Evolutionary conservation across 208 protist species (phyloP).

Genomic region (Leishmania braziliensis): DNA sequence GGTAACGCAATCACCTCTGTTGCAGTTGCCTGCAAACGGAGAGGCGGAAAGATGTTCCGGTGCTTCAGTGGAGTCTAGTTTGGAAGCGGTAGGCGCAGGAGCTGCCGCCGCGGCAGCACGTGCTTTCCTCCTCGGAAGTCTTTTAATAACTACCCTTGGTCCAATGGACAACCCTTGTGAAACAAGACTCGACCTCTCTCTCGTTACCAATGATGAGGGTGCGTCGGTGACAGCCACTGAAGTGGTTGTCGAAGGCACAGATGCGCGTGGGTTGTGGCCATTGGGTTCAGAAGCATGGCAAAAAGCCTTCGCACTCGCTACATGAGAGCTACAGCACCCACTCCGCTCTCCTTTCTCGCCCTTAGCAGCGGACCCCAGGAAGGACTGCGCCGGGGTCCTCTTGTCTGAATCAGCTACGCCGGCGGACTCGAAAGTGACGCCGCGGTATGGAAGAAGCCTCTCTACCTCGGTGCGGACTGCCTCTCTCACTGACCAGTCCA

Average conservation of each 20-base stretch:
- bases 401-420: not conserved
- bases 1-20: not conserved
- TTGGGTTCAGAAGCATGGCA: not conserved
- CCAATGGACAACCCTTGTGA: not conserved
- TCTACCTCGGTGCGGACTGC: conserved; percentile 12
- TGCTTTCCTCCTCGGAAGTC: not conserved
- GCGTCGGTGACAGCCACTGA: not conserved
- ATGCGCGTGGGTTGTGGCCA: not conserved
- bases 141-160: conserved; percentile 7
- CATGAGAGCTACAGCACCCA: conserved; percentile 1
- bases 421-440: conserved; percentile 15
- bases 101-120: not conserved
- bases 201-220: not conserved
- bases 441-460: conserved; percentile 20
- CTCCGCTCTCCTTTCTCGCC: not conserved
- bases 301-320: not conserved
- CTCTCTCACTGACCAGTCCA: conserved; percentile 5
- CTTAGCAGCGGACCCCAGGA: not conserved
- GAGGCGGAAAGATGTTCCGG: not conserved
- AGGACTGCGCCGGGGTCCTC: not conserved
- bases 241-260: not conserved
- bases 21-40: not conserved
- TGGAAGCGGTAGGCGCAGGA: no score
- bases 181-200: not conserved
- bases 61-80: not conserved